phyloP scores from a whole-genome alignment of 768 basidiomycete genomes.

The Amylocystis lapponica region DNA sequence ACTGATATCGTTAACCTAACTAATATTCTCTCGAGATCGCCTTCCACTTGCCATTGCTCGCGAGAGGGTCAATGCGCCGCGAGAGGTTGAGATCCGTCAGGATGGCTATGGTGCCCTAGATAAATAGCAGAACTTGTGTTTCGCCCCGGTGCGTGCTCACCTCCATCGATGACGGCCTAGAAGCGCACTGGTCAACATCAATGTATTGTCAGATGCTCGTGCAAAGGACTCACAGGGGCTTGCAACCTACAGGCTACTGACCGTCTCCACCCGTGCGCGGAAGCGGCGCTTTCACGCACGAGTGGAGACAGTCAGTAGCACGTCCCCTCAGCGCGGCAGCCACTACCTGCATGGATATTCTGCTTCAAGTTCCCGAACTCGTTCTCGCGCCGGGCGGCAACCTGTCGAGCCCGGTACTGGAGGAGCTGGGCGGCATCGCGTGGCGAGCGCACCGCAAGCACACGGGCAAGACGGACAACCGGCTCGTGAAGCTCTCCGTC shows the following conservation, averaged over 20 bases:
- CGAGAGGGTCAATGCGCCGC: conserved; percentile 8
- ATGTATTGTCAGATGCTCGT: background rate
- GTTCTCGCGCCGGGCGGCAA: conserved; percentile 15
- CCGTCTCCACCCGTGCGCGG: too few relatives aligned
- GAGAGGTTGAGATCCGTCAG: conserved; percentile 32
- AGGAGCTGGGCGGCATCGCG: background rate
- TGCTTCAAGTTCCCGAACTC: conserved; percentile 41
- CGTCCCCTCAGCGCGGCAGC: background rate
- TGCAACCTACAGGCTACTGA: conserved; percentile 21
- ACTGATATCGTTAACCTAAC: too few relatives aligned
- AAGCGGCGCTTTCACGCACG: too few relatives aligned
- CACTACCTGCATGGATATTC: conserved; percentile 34
- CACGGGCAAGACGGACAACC: conserved; percentile 1
- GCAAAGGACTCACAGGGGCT: conserved; percentile 52
- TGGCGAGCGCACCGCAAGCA: conserved; percentile 1
- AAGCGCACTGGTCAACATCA: background rate
- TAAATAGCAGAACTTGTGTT: background rate
- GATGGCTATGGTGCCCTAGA: too few relatives aligned
- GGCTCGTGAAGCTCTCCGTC: background rate
- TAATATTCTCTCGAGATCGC: conserved; percentile 40
- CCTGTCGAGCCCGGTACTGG: background rate
- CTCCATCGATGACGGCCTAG: conserved; percentile 71
- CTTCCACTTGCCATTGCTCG: conserved; percentile 32
- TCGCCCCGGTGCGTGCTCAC: conserved; percentile 24
- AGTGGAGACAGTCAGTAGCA: conserved; percentile 4